phyloP scores from a whole-genome alignment of 163 green algal species.

The Smithsoniella earleae region DNA sequence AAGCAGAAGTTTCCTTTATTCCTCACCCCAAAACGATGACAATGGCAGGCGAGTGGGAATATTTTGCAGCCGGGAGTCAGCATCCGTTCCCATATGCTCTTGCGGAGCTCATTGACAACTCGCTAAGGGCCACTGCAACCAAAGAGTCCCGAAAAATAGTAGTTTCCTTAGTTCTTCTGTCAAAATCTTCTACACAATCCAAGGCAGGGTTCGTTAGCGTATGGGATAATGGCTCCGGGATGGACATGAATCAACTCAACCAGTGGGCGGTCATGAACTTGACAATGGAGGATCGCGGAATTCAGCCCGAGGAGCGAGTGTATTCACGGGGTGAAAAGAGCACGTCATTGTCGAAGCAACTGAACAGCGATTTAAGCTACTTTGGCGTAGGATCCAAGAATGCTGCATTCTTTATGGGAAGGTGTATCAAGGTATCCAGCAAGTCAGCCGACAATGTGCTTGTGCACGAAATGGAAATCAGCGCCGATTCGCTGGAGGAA shows the following conservation, averaged over 20 bases:
- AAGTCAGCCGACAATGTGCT: conserved; percentile 36
- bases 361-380: conserved; percentile 13
- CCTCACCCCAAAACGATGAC: conserved; percentile 78
- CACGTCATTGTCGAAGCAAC: background rate
- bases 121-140: conserved; percentile 53
- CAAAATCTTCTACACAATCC: background rate
- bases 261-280: conserved; percentile 83
- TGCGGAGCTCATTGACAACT: conserved; percentile 77
- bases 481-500: conserved; percentile 34
- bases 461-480: conserved; percentile 68
- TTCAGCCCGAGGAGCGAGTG: conserved; percentile 31
- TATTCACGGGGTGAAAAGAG: background rate
- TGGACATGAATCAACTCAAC: conserved; percentile 58
- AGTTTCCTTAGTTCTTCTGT: conserved; percentile 33
- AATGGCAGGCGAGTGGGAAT: conserved; percentile 75
- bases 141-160: conserved; percentile 32
- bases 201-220: conserved; percentile 46
- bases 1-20: conserved; percentile 50
- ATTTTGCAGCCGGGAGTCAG: conserved; percentile 64
- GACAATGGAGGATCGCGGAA: conserved; percentile 65
- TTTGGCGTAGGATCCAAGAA: conserved; percentile 66
- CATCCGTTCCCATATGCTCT: conserved; percentile 71
- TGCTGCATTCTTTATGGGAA: conserved; percentile 69
- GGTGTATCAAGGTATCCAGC: conserved; percentile 57
- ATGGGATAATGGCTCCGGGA: conserved; percentile 68